These are phyloP conservation scores for Fonsecaea multimorphosa DNA, from an alignment of 2,329 filamentous ascomycete species.

Conservation along the genomic window DNA sequence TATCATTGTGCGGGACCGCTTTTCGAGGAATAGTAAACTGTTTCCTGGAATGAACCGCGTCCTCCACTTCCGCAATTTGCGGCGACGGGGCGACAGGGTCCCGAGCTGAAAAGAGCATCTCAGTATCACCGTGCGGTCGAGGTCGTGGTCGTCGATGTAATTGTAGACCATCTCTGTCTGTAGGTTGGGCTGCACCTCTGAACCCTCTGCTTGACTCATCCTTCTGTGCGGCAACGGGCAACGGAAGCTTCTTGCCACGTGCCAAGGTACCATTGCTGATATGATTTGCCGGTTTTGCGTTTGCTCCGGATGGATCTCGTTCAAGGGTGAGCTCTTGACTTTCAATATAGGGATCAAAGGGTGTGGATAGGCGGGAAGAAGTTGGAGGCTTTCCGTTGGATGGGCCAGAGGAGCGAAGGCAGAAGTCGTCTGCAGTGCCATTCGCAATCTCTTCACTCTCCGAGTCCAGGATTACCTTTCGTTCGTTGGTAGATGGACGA, in stretches of 20 bases:
- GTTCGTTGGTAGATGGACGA: neutral
- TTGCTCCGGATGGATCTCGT: neutral
- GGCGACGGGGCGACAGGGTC: conserved; percentile 19
- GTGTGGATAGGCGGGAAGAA: neutral
- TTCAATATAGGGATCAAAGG: neutral
- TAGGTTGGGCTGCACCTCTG: neutral
- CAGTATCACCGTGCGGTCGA: neutral
- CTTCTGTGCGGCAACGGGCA: conserved; percentile 3
- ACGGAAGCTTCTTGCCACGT: neutral
- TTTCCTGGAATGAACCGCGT: neutral
- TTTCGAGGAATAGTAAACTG: neutral
- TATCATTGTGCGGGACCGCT: neutral
- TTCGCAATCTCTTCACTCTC: neutral
- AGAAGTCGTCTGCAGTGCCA: neutral
- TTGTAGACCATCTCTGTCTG: neutral
- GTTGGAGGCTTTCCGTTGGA: neutral
- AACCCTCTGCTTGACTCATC: neutral
- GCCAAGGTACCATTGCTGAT: neutral
- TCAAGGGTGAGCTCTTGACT: neutral
- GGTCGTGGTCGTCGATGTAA: neutral
- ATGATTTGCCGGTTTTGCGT: neutral
- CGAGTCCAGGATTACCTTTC: conserved; percentile 9
- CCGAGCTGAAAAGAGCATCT: conserved; percentile 26
- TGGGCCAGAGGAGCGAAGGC: neutral
- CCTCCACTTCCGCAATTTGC: neutral